Conservation (phyloP, 768 basidiomycete genomes). For the Suillus americanus region DNA sequence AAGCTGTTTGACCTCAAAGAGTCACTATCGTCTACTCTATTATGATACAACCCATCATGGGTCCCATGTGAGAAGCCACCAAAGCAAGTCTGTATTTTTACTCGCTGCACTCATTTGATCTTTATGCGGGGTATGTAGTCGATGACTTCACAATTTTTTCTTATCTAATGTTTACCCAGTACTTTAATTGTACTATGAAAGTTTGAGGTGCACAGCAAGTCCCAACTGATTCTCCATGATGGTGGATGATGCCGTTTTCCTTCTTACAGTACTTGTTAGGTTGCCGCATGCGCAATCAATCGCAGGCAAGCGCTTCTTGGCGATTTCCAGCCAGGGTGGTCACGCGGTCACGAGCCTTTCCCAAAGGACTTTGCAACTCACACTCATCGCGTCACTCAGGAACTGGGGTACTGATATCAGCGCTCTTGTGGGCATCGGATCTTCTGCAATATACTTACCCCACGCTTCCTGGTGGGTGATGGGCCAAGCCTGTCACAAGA, state of each 20-base stretch:
- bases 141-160: not conserved
- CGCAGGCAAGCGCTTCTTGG: constrained; percentile 12
- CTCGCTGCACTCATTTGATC: not conserved
- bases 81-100: not conserved
- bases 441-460: not conserved
- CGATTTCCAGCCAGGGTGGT: constrained; percentile 3
- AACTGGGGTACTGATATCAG: constrained; percentile 27
- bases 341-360: constrained; percentile 1
- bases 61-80: not conserved
- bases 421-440: constrained; percentile 7
- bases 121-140: not conserved
- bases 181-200: not conserved
- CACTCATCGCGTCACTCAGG: constrained; percentile 19
- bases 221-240: constrained; percentile 1
- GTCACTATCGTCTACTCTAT: not conserved
- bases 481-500: not conserved
- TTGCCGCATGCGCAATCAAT: constrained; percentile 15
- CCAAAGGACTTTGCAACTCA: constrained; percentile 15
- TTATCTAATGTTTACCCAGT: not conserved
- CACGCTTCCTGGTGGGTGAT: not conserved
- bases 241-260: not conserved
- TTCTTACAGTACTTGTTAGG: not conserved
- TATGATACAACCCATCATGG: not conserved
- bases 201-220: not conserved
- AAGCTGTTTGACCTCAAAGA: not conserved